These are phyloP conservation scores for Elsinoe fawcettii DNA, from an alignment of 2,329 filamentous ascomycete genomes.

Conservation along the genomic window DNA sequence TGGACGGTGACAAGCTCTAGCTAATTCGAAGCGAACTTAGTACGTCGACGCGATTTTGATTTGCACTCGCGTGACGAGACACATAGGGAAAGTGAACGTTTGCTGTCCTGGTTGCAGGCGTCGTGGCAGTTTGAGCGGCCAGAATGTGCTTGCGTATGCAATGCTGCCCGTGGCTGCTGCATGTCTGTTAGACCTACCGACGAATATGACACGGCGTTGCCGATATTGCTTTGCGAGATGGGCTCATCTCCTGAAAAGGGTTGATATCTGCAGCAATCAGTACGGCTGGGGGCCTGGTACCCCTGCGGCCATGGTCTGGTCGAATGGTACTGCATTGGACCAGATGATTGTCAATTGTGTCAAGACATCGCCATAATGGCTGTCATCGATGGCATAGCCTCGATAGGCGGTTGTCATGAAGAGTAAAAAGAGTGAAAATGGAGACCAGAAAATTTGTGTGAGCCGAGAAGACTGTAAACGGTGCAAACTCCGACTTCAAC, in stretches of 20 bases:
- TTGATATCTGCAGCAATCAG: background rate
- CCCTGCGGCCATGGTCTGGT: too few relatives aligned
- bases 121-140: background rate
- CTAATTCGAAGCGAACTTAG: conserved; percentile 31
- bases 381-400: too few relatives aligned
- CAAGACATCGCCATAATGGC: too few relatives aligned
- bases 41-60: background rate
- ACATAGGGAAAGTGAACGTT: background rate
- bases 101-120: conserved; percentile 2
- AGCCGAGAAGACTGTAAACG: background rate
- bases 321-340: too few relatives aligned
- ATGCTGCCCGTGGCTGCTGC: background rate
- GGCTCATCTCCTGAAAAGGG: background rate
- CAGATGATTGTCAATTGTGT: too few relatives aligned
- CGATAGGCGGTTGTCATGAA: too few relatives aligned
- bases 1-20: conserved; percentile 36
- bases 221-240: background rate
- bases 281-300: background rate
- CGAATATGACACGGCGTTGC: background rate
- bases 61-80: background rate
- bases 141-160: conserved; percentile 1
- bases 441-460: background rate
- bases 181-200: background rate
- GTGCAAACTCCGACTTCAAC: conserved; percentile 1
- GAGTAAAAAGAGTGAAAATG: background rate